Base-by-base conservation (phyloP, 2,329 filamentous ascomycete genomes). In the Trichoderma arundinaceum region DNA sequence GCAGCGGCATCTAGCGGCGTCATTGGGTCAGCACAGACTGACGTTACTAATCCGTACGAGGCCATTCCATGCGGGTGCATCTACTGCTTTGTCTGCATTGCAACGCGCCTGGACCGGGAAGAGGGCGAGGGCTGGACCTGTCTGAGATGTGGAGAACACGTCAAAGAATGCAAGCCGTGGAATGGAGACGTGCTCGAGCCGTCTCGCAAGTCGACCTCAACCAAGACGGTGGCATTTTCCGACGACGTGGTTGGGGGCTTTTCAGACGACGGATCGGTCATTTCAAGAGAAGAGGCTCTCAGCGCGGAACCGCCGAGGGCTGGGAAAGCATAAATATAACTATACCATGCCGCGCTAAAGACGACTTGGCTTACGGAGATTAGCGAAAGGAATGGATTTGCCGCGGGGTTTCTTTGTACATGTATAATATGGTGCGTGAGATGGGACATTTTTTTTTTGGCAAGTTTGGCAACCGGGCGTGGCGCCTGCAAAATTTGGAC, bases 41-140 rank as follows among this genome's bases (percentile, higher is more conserved):
- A 98, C 73, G 90, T 98, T 68, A 97, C 94, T 4, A 99, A 98
- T 75, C 94, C 95, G 0, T 99, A 99, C 76, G 92, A 97, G 78
- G 88, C 93, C 0, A 86, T 94, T 2, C 90, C 92, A 0, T 99
- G 95, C 73, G 91, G 91, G 0, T 97, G 94, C 76, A 84, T 97
- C 66, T 99, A 98, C 79, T 99, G 95, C 78, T 99, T 96, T 75
- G 92, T 96, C 17, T 99, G 95, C 74, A 79, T 98, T n/a, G 92
- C 94, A 3, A 92, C 93, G 66, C 88, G 92, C 67, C 84, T 99
- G 49, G 94, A 97, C 77, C 88, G 90, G 5, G 94, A 98, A 77
- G 94, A 97, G 75, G 95, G 94, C 38, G 92, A 97, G 74, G 94
- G 94, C 2, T 97, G 94, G 92, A 86, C 88, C 10, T 99, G 95